phyloP scores from a whole-genome alignment of 2,329 filamentous ascomycete species.

The Fusarium veterinarium region DNA sequence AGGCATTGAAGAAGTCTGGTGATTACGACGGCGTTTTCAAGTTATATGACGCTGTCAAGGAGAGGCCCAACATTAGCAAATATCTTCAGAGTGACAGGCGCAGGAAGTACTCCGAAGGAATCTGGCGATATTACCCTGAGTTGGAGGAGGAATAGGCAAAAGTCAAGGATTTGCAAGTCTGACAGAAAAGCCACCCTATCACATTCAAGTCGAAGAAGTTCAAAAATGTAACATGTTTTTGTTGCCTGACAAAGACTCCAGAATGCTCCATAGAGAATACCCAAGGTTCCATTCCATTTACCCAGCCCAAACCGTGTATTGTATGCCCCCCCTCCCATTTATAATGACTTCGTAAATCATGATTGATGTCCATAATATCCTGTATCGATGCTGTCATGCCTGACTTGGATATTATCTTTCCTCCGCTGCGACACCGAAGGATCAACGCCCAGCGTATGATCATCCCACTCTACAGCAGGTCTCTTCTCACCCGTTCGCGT shows the following conservation, averaged over 20 bases:
- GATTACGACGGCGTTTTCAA: constrained; percentile 72
- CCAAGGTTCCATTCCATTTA: background rate
- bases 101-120: constrained; percentile 69
- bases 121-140: constrained; percentile 80
- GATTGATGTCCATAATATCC: constrained; percentile 33
- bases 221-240: background rate
- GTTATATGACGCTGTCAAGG: constrained; percentile 72
- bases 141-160: constrained; percentile 64
- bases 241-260: background rate
- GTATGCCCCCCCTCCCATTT: background rate
- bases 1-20: constrained; percentile 62
- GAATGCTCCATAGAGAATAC: background rate
- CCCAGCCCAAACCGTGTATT: background rate
- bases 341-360: constrained; percentile 4
- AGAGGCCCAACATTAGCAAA: constrained; percentile 71
- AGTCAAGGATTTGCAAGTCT: background rate
- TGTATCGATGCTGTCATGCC: constrained; percentile 35
- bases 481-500: constrained; percentile 35
- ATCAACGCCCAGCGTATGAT: constrained; percentile 28
- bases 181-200: background rate
- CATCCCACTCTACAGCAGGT: constrained; percentile 43
- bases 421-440: constrained; percentile 2
- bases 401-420: constrained; percentile 10
- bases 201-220: background rate
- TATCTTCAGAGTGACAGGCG: constrained; percentile 76